Base-by-base conservation (phyloP, 345 rosid species). In the Eucalyptus curtisii region DNA sequence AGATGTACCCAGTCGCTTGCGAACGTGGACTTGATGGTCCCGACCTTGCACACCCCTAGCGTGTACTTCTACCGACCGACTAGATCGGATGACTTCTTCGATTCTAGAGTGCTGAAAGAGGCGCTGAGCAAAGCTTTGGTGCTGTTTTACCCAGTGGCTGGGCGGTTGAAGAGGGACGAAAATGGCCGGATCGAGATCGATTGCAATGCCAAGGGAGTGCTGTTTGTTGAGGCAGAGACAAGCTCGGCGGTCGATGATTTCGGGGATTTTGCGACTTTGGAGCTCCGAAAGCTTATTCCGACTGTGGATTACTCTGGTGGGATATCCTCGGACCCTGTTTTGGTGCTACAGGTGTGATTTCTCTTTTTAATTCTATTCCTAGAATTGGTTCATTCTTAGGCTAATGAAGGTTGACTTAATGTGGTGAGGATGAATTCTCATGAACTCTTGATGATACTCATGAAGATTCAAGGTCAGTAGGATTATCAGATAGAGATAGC, bases 21-120 rank as follows among this genome's bases (percentile, higher is more conserved):
- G 22, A 97, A 96, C 91, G 95, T 97, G 10, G 99, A 97, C 92
- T 91, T 97, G 48, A 95, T 97, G 20, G 95, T 96, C 31, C 98
- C 99, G 9, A 93, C 95, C 84, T 93, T 97, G 92, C 99, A 97
- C 90, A 97, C 99, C 31, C 98, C 99, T 1, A 97, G 99, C 89
- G 99, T 97, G 31, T 97, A 97, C 94, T 96, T 97, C 92, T 97
- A 96, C 92, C 88, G 98, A 85, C 95, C 97, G 24, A 92, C 93
- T 1, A 93, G 95, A 9, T 91, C 93, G 5, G 22, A 92, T 64
- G 92, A 96, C 89, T 97, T 95, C 94, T 97, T 97, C 81, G 96
- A 96, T 45, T 90, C 96, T 2, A 45, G 85, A 82, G 90, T 94
- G 66, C 92, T 97, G 86, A 96, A 95, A 92, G 95, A 90, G 47